Percentiles rank a stretch among this genome's conserved stretches.
Evolutionary conservation across 768 basidiomycete species (phyloP).

Genomic region (Hypholoma fasciculare): DNA sequence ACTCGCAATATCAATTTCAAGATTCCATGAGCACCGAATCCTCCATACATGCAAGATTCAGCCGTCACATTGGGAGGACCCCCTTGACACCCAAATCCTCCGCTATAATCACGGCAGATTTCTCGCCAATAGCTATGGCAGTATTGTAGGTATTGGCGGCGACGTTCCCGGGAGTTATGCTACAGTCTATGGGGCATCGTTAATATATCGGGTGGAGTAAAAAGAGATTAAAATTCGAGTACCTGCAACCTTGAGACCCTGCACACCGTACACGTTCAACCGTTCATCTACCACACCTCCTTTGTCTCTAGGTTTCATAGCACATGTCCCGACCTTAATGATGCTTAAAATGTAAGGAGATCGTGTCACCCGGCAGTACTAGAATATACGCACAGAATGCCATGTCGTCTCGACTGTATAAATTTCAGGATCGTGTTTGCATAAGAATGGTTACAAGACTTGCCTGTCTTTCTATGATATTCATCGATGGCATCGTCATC

Average conservation of each 20-base stretch:
- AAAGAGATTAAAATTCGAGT: neutral
- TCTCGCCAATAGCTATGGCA: conserved; percentile 55
- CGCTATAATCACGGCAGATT: conserved; percentile 59
- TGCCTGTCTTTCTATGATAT: conserved; percentile 32
- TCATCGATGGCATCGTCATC: conserved; percentile 44
- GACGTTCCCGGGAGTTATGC: conserved; percentile 40
- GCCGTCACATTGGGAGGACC: conserved; percentile 8
- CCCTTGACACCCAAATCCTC: conserved; percentile 41
- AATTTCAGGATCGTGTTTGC: neutral
- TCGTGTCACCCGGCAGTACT: neutral
- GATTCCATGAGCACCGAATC: too few relatives aligned
- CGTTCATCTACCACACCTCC: conserved; percentile 63
- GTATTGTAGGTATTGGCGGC: conserved; percentile 43
- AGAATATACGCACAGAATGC: conserved; percentile 38
- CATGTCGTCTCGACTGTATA: conserved; percentile 39
- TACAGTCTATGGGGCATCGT: conserved; percentile 27
- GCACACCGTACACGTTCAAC: conserved; percentile 64
- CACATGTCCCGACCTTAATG: conserved; percentile 63
- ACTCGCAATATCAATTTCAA: too few relatives aligned
- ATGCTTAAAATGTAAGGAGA: neutral
- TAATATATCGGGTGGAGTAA: neutral
- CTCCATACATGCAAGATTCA: too few relatives aligned
- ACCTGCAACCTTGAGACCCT: conserved; percentile 61
- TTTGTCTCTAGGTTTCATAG: conserved; percentile 60
- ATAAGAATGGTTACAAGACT: conserved; percentile 6